These are phyloP conservation scores for Candida koratica DNA, from an alignment of 805 yeast species.

Conservation along the genomic window DNA sequence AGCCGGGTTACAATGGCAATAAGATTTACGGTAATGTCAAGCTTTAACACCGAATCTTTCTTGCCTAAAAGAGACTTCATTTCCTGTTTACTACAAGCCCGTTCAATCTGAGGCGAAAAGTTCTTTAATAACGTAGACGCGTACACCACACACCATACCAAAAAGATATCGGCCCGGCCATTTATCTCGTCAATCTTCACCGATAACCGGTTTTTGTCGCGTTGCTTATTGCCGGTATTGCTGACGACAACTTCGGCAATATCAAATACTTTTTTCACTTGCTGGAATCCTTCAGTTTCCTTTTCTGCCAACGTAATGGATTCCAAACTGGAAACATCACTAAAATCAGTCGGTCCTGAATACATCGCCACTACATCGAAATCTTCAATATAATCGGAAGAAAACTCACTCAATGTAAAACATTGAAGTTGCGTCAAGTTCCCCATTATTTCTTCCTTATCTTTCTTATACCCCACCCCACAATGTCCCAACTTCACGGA, in stretches of 20 bases:
- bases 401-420: constrained; percentile 36
- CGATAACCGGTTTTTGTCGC: constrained; percentile 25
- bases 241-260: constrained; percentile 24
- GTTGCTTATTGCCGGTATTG: constrained; percentile 20
- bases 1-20: constrained; percentile 39
- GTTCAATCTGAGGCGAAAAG: constrained; percentile 31
- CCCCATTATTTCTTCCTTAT: constrained; percentile 20
- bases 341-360: constrained; percentile 18
- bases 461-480: constrained; percentile 20
- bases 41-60: constrained; percentile 20
- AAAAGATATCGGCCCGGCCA: constrained; percentile 36
- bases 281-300: constrained; percentile 19
- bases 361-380: constrained; percentile 27
- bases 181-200: constrained; percentile 35
- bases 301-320: constrained; percentile 18
- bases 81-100: constrained; percentile 25
- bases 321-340: constrained; percentile 34
- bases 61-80: constrained; percentile 20
- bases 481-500: constrained; percentile 24
- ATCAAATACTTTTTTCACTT: constrained; percentile 31
- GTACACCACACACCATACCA: constrained; percentile 40
- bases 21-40: constrained; percentile 31
- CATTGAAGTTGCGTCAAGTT: constrained; percentile 24
- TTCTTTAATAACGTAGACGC: constrained; percentile 31
- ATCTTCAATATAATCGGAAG: constrained; percentile 32